Evolutionary conservation across 2,329 filamentous ascomycete species (phyloP).

Genomic region (Coleophoma cylindrospora): DNA sequence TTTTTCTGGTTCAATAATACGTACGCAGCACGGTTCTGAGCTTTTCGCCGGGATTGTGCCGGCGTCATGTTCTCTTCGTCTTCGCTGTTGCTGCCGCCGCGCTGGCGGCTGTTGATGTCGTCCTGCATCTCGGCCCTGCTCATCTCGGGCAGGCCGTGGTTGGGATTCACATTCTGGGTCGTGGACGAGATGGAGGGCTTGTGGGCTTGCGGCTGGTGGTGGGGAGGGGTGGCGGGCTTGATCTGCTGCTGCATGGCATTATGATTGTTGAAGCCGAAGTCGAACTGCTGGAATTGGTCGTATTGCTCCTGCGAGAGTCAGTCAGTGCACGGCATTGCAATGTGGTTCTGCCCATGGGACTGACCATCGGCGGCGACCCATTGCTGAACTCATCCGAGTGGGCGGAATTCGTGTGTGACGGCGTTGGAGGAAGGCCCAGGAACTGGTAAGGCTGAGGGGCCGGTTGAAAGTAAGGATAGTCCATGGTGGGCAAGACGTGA

Average conservation of each 20-base stretch:
- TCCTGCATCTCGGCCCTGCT: conserved; percentile 15
- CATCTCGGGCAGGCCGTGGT: conserved; percentile 17
- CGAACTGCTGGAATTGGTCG: conserved; percentile 24
- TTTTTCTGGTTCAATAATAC: conserved; percentile 22
- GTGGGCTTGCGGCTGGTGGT: conserved; percentile 14
- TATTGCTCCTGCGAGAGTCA: conserved; percentile 19
- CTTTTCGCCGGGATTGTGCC: conserved; percentile 58
- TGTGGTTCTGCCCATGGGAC: neutral
- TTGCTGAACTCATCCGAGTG: conserved; percentile 39
- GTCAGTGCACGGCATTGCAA: conserved; percentile 3
- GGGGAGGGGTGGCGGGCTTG: conserved; percentile 16
- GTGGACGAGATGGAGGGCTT: conserved; percentile 12
- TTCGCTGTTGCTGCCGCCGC: conserved; percentile 31
- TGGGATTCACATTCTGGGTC: conserved; percentile 5
- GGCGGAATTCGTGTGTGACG: conserved; percentile 30
- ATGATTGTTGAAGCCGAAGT: conserved; percentile 17
- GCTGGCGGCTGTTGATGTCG: conserved; percentile 14
- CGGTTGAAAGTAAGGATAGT: conserved; percentile 48
- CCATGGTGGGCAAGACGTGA: conserved; percentile 34
- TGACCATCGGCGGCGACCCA: neutral
- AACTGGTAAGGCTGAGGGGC: conserved; percentile 40
- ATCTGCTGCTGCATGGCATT: conserved; percentile 9
- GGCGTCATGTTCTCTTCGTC: conserved; percentile 49
- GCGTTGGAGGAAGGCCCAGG: conserved; percentile 36
- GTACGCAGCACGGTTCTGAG: conserved; percentile 70